Percentiles rank a stretch among this genome's conserved stretches.
These are phyloP conservation scores for Suillus tomentosus DNA, from an alignment of 768 basidiomycete genomes.

Conservation along the genomic window DNA sequence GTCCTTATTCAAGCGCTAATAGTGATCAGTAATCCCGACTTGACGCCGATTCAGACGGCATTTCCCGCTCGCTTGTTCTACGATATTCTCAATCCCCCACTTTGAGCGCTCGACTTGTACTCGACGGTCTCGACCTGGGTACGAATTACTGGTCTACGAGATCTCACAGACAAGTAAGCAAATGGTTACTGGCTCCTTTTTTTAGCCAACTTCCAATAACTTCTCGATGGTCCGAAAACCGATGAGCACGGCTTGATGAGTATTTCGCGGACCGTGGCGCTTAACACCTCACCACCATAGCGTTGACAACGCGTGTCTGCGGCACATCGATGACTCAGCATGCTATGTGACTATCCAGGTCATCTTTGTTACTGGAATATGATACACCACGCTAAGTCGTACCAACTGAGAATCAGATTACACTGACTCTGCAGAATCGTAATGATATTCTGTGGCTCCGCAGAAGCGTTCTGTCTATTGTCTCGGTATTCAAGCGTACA, in stretches of 20 bases:
- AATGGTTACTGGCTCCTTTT: background rate
- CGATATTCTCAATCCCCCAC: no score
- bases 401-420: background rate
- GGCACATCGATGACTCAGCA: background rate
- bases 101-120: background rate
- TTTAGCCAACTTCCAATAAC: background rate
- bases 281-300: background rate
- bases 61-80: background rate
- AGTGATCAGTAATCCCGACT: background rate
- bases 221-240: background rate
- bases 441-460: background rate
- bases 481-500: background rate
- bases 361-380: background rate
- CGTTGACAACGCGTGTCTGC: background rate
- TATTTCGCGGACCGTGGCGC: background rate
- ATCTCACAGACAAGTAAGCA: background rate
- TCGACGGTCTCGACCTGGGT: background rate
- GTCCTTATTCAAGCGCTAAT: no score
- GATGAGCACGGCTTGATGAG: background rate
- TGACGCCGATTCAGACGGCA: background rate
- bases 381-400: background rate
- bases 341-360: background rate
- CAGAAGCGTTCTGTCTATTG: background rate
- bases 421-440: background rate
- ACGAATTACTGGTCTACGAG: background rate